Base-by-base conservation (phyloP, 306 rosid genomes). In the Arachis stenosperma region DNA sequence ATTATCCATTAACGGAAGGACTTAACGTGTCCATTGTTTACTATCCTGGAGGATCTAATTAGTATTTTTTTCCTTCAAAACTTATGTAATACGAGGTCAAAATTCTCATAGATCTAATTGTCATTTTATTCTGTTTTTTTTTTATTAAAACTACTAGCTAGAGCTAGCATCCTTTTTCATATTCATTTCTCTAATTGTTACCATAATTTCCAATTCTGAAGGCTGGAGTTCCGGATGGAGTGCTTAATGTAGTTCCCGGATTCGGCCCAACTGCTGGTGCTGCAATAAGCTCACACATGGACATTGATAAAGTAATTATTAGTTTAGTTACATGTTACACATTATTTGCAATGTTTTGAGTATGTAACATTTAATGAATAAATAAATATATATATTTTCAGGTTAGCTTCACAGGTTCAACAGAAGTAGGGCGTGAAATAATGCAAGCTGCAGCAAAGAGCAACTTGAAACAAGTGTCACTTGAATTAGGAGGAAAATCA, bases 181-280 rank as follows among this genome's bases (percentile, higher is more conserved):
- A 33, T 33, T 33, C 37, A 2, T 33, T 33, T 33, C 0, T 33
- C 37, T 33, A 33, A 33, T 4, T 33, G 37, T 47, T 22, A 52
- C 75, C n/a, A 6, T 52, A 51, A 8, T 15, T 64, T 13, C 36
- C 46, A 47, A 3, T 9, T 40, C 27, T 29, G 37, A 61, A 92
- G 98, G 98, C 96, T 65, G 96, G 96, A 5, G 70, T 92, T 61
- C 98, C 98, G 1, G 87, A 87, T 60, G 98, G 96, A 81, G 98
- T 92, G 27, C 60, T 92, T 12, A 92, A 92, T 74, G 88, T 92
- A 4, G 77, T 92, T 2, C 79, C 95, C 0, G 96, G 97, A 58
- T 88, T 84, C 41, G 98, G 98, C n/a, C 8, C 67, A 8, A 87
- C 78, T 0, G 98, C 95, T 30, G 98, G 98, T 27, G 94, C 92